These are phyloP conservation scores for Trichoderma endophyticum DNA, from an alignment of 2,329 filamentous ascomycete species.

Conservation along the genomic window DNA sequence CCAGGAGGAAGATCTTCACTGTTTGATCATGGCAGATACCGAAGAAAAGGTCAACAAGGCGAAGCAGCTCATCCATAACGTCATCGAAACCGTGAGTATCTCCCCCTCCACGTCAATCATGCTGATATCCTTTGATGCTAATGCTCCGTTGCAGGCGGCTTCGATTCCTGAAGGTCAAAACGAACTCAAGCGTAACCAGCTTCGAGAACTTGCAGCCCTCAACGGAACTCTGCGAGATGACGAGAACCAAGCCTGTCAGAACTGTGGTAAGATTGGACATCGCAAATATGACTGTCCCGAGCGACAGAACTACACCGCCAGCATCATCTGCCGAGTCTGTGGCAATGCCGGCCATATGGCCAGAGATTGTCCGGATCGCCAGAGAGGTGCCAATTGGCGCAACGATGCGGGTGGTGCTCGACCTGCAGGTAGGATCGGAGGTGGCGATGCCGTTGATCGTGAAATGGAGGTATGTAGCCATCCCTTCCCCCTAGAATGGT, in stretches of 20 bases:
- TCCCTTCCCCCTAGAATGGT: slow-evolving; percentile 15
- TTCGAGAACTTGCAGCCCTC: slow-evolving; percentile 92
- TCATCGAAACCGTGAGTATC: slow-evolving; percentile 88
- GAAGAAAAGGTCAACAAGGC: slow-evolving; percentile 99
- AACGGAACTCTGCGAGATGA: slow-evolving; percentile 99
- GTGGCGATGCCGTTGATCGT: slow-evolving; percentile 81
- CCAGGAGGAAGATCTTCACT: slow-evolving; percentile 98
- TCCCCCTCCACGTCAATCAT: not conserved
- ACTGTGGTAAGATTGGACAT: slow-evolving; percentile 97
- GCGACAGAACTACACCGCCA: slow-evolving; percentile 97
- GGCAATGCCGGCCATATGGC: slow-evolving; percentile 98
- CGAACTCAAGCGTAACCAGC: slow-evolving; percentile 97
- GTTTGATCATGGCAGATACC: slow-evolving; percentile 98
- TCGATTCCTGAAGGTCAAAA: slow-evolving; percentile 99
- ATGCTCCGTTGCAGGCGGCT: slow-evolving; percentile 65
- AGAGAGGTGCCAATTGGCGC: slow-evolving; percentile 87
- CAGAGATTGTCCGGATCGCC: slow-evolving; percentile 91
- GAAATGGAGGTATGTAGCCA: slow-evolving; percentile 82
- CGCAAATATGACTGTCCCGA: slow-evolving; percentile 98
- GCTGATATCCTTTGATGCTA: slow-evolving; percentile 21
- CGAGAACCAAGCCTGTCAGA: slow-evolving; percentile 98
- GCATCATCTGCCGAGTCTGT: slow-evolving; percentile 97
- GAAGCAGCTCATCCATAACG: slow-evolving; percentile 96
- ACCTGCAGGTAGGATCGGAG: slow-evolving; percentile 65
- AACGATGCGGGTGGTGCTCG: slow-evolving; percentile 60